These are phyloP conservation scores for Fusarium vanettenii DNA, from an alignment of 2,329 filamentous ascomycete genomes.

Conservation along the genomic window DNA sequence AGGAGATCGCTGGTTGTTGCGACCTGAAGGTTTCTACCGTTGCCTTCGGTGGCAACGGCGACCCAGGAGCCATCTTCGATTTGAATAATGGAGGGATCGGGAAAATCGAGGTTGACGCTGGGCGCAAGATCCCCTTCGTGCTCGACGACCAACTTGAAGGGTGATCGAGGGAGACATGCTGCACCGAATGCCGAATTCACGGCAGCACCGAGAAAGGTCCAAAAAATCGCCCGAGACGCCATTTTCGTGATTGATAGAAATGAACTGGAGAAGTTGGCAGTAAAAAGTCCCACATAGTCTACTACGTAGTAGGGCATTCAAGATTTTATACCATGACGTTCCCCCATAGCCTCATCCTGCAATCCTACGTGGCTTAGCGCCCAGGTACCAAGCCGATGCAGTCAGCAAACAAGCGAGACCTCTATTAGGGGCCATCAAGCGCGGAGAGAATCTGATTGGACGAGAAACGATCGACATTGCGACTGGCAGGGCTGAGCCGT, in stretches of 20 bases:
- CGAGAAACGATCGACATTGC: neutral
- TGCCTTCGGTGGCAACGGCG: conserved; percentile 11
- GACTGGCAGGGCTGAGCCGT: neutral
- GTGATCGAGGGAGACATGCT: neutral
- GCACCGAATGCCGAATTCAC: neutral
- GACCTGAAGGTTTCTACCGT: conserved; percentile 3
- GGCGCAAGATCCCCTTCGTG: neutral
- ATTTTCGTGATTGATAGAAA: neutral
- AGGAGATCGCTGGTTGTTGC: conserved; percentile 4
- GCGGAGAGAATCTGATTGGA: neutral
- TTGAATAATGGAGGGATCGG: conserved; percentile 13
- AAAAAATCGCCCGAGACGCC: neutral
- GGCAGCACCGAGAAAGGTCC: neutral
- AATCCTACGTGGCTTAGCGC: neutral
- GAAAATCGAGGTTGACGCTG: conserved; percentile 12
- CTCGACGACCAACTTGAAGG: conserved; percentile 6
- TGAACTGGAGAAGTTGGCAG: neutral
- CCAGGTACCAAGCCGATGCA: neutral
- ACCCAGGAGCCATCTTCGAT: conserved; percentile 18
- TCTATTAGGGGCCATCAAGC: neutral
- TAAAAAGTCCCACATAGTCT: neutral
- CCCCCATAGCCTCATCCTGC: neutral
- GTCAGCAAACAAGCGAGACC: neutral
- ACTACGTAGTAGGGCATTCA: neutral
- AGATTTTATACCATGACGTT: neutral